Base-by-base conservation (phyloP, 192 early-diverging fungal species). In the Backusella macrospora region DNA sequence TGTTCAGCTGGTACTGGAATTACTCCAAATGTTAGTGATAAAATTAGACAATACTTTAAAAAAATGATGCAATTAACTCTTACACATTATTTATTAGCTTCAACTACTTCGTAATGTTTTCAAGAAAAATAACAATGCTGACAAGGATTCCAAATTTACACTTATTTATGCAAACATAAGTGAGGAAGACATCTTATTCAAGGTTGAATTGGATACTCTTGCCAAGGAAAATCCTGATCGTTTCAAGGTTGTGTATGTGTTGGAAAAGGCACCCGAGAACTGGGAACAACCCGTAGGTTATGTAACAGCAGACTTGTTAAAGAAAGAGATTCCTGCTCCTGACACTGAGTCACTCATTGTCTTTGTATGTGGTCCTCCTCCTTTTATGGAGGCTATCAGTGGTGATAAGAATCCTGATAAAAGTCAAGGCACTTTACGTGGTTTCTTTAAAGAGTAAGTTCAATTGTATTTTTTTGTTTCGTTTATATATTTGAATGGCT, bases 361-460 rank as follows among this genome's bases (percentile, higher is more conserved):
- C 37, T 87, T 85, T 59, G 80, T 82, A 0, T 82, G 80, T 49
- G 80, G 94, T 13, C 94, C 94, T 42, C 69, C 81, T 59, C 87
- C 80, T 34, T 91, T 95, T 88, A 82, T 95, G 79, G 86, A 83
- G 68, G 48, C 82, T 9, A 70, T 96, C 62, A 88, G 90, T 76
- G 96, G 96, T 14, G 62, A 81, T 64, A 98, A 98, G 88, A 90
- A 87, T 7, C 86, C 85, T 38, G 92, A 95, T 79, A 92, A 81
- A 68, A 88, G 87, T 26, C 97, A 97, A 82, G 97, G 97, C 42
- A 86, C 89, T 23, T 76, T 99, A 48, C 81, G 80, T 26, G 97
- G 97, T 62, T 82, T 94, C n/a, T 84, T 99, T 45, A 90, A 92
- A 87, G 86, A 91, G 79, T 78, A 69, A 62, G 74, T 75, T 46